phyloP scores from a whole-genome alignment of 1,284 basidiomycete species.

The Spongispora temasekensis region DNA sequence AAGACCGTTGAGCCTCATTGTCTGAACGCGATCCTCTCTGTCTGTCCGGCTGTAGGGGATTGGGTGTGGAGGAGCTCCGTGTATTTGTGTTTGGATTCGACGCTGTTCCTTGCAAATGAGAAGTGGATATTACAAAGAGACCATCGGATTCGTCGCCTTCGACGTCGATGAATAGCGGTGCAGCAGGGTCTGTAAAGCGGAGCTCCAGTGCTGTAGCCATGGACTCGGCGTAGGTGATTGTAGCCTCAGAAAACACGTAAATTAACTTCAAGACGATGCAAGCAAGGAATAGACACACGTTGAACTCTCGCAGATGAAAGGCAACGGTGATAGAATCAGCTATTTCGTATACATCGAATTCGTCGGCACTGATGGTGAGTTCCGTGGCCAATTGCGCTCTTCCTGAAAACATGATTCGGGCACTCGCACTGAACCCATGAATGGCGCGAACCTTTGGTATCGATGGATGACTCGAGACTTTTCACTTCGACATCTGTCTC shows the following conservation, averaged over 20 bases:
- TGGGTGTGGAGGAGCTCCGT: slow-evolving; percentile 24
- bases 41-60: slow-evolving; percentile 33
- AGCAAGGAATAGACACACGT: slow-evolving; percentile 42
- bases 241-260: slow-evolving; percentile 51
- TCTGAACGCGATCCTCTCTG: slow-evolving; percentile 40
- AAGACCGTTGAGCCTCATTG: slow-evolving; percentile 33
- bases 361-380: slow-evolving; percentile 68
- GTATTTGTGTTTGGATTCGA: slow-evolving; percentile 22
- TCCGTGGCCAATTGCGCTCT: slow-evolving; percentile 69
- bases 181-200: slow-evolving; percentile 69
- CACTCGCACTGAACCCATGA: neutral
- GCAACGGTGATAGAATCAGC: slow-evolving; percentile 60
- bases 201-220: slow-evolving; percentile 63
- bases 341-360: slow-evolving; percentile 76
- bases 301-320: slow-evolving; percentile 82
- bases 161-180: slow-evolving; percentile 72
- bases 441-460: slow-evolving; percentile 54
- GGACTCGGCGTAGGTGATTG: slow-evolving; percentile 73
- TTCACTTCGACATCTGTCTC: slow-evolving; percentile 65
- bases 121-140: slow-evolving; percentile 76
- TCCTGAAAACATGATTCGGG: slow-evolving; percentile 40
- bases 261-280: slow-evolving; percentile 3
- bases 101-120: slow-evolving; percentile 49
- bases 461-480: slow-evolving; percentile 65
- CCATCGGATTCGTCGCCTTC: slow-evolving; percentile 62